A percentile compares a stretch with the other conserved stretches of the same genome.
phyloP scores from a whole-genome alignment of 192 early-diverging fungal genomes.

The Phycomyces nitens region DNA sequence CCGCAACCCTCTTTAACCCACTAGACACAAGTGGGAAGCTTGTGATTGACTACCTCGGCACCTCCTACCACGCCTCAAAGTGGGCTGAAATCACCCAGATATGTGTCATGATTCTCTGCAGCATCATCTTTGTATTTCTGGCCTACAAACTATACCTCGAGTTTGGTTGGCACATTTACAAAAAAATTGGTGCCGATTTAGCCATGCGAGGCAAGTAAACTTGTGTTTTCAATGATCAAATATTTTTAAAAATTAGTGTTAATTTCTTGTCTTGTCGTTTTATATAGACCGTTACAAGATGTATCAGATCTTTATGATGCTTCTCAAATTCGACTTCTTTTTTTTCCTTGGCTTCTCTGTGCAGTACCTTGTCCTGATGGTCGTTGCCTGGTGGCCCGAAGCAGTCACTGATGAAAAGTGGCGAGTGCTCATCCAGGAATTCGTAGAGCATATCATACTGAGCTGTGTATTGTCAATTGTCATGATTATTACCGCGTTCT shows the following conservation, averaged over 20 bases:
- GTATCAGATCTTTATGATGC: constrained; percentile 76
- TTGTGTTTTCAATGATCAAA: constrained; percentile 7
- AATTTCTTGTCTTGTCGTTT: constrained; percentile 1
- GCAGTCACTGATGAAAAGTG: constrained; percentile 13
- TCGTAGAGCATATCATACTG: constrained; percentile 44
- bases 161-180: constrained; percentile 83
- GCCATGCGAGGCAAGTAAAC: constrained; percentile 55
- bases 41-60: constrained; percentile 14
- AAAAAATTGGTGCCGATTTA: constrained; percentile 78
- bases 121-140: constrained; percentile 42
- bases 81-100: constrained; percentile 57
- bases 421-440: constrained; percentile 25
- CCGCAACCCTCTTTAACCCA: constrained; percentile 30
- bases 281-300: constrained; percentile 63
- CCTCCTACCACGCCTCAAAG: constrained; percentile 16
- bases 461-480: constrained; percentile 43
- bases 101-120: constrained; percentile 49
- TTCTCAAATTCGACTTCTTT: constrained; percentile 79
- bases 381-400: constrained; percentile 38
- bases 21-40: constrained; percentile 2
- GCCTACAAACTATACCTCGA: constrained; percentile 72
- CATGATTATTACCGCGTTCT: constrained; percentile 50
- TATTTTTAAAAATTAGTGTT: constrained; percentile 3
- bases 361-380: constrained; percentile 64
- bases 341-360: constrained; percentile 78